Percentiles rank a stretch among this genome's conserved stretches.
Evolutionary conservation across 495 filamentous ascomycete species (phyloP).

Genomic region (Aspergillus hancockii): DNA sequence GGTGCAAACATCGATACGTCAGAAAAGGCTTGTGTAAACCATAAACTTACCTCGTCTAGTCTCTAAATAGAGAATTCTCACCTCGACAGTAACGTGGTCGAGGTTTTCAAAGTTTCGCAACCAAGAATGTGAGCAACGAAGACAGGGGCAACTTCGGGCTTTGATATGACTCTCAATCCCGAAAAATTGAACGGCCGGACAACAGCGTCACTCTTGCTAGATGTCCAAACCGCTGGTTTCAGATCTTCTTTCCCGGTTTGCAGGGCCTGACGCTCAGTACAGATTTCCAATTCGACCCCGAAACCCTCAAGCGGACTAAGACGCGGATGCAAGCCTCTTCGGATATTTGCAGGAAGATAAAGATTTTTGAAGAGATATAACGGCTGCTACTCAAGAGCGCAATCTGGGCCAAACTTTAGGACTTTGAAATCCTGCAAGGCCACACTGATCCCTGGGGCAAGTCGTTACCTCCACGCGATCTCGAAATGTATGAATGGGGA

Average conservation of each 20-base stretch:
- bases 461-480: conserved; percentile 1
- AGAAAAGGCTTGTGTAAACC: not conserved
- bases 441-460: not conserved
- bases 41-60: conserved; percentile 1
- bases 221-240: not conserved
- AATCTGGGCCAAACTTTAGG: not conserved
- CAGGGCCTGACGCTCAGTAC: not conserved
- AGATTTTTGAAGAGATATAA: not conserved
- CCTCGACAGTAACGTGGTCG: conserved; percentile 1
- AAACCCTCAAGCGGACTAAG: not conserved
- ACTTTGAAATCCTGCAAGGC: conserved; percentile 1
- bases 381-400: not conserved
- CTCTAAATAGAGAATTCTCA: not conserved
- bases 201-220: not conserved
- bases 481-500: not conserved
- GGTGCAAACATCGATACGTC: not conserved
- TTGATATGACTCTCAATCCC: not conserved
- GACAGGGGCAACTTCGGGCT: conserved; percentile 11
- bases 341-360: conserved; percentile 8
- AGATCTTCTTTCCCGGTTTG: not conserved
- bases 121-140: conserved; percentile 15
- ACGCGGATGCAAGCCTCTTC: conserved; percentile 5
- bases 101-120: conserved; percentile 13
- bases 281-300: not conserved
- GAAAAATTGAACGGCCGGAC: not conserved